Percentiles rank a stretch among this genome's conserved stretches.
Conservation (phyloP, 257 asterid species). For the Gynochthodes officinalis region DNA sequence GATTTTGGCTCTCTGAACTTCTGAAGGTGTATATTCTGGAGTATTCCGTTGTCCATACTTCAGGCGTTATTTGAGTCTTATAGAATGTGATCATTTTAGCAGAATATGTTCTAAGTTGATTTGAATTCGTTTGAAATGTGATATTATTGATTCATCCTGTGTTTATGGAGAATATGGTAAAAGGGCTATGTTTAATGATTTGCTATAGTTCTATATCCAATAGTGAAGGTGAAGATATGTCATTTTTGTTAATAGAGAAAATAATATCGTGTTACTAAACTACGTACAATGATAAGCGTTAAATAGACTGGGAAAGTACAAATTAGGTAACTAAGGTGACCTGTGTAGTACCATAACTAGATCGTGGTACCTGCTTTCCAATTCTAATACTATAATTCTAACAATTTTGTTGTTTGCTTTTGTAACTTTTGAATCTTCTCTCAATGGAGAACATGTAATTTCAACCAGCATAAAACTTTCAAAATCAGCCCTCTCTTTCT, state of each 20-base stretch:
- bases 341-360: no score
- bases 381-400: no score
- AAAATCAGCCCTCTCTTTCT: neutral
- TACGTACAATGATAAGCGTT: no score
- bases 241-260: no score
- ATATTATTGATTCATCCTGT: neutral
- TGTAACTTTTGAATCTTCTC: neutral
- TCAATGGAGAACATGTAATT: neutral
- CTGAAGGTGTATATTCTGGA: slow-evolving; percentile 51
- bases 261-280: no score
- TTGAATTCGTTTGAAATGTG: neutral
- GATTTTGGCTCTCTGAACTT: slow-evolving; percentile 92
- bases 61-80: neutral
- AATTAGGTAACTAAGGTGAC: no score
- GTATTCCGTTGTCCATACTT: neutral
- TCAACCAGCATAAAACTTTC: no score
- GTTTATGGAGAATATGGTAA: neutral
- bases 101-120: neutral
- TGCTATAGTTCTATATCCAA: neutral
- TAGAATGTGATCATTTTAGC: neutral
- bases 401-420: no score
- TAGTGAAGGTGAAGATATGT: neutral
- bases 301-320: no score
- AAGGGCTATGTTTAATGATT: neutral
- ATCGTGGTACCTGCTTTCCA: no score